These are phyloP conservation scores for Licmophora abbreviata DNA, from an alignment of 108 stramenopile species.

Conservation along the genomic window DNA sequence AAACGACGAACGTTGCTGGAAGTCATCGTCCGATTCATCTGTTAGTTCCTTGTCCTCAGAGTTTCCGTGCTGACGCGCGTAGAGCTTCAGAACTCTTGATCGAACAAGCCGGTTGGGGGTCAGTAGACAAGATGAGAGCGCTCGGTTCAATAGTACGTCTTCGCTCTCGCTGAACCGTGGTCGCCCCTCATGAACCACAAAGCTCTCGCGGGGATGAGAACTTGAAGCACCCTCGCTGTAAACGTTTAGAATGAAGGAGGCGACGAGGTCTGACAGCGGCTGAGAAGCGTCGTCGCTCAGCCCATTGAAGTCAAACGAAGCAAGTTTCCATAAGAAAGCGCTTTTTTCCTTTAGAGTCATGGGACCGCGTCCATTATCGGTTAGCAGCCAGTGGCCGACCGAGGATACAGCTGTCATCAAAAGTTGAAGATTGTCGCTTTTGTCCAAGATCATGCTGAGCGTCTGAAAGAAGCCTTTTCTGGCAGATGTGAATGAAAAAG, in stretches of 20 bases:
- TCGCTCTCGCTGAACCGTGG: not conserved
- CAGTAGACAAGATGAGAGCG: conserved; percentile 39
- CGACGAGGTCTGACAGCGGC: conserved; percentile 53
- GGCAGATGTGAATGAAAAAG: conserved; percentile 36
- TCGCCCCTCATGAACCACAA: too few species aligned
- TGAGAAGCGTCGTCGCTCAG: conserved; percentile 52
- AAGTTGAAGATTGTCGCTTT: conserved; percentile 46
- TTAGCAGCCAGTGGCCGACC: conserved; percentile 55
- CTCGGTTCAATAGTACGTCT: conserved; percentile 17
- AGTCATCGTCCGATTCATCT: not conserved
- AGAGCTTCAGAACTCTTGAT: conserved; percentile 16
- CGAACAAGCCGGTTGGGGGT: conserved; percentile 30
- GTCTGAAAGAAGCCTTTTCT: conserved; percentile 47
- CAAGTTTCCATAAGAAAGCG: conserved; percentile 46
- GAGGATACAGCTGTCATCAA: conserved; percentile 49
- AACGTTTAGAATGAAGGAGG: conserved; percentile 30
- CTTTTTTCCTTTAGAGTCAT: conserved; percentile 58
- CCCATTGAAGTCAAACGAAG: conserved; percentile 56
- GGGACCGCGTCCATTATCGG: conserved; percentile 17
- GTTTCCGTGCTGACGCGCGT: conserved; percentile 8
- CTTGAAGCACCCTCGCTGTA: conserved; percentile 3
- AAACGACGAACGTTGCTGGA: not conserved
- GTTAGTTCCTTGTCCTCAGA: not conserved
- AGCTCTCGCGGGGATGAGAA: too few species aligned
- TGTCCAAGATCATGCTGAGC: conserved; percentile 51